Evolutionary conservation across 306 rosid species (phyloP).

Genomic region (Inga laurina): DNA sequence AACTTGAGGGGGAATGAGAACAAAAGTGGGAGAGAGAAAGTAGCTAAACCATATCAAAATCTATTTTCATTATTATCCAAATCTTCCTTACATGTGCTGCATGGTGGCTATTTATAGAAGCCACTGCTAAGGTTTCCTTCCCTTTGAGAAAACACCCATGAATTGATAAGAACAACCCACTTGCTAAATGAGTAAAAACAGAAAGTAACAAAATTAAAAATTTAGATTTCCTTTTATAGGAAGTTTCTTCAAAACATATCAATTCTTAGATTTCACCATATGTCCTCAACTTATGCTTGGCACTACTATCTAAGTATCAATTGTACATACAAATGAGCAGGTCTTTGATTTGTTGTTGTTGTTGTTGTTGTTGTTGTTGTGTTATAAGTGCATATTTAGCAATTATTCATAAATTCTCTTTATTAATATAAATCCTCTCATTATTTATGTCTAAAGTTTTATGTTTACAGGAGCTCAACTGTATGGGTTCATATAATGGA

Average conservation of each 20-base stretch:
- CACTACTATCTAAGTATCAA: not conserved
- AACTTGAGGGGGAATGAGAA: not conserved
- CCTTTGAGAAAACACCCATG: not conserved
- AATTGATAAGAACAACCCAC: not conserved
- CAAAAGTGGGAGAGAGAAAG: not conserved
- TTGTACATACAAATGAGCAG: not conserved
- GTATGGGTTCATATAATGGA: slow-evolving; percentile 14
- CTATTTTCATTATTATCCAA: not conserved
- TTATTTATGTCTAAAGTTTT: not conserved
- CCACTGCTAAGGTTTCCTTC: not conserved
- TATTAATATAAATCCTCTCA: not conserved
- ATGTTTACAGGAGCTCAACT: not conserved
- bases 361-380: not conserved
- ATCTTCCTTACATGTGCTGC: not conserved
- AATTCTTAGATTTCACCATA: not conserved
- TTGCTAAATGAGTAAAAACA: not conserved
- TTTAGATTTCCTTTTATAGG: not conserved
- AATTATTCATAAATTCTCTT: not conserved
- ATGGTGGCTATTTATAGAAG: not conserved
- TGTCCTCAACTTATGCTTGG: slow-evolving; percentile 19
- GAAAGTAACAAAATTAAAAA: not conserved
- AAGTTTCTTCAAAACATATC: not conserved
- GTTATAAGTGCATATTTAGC: not conserved
- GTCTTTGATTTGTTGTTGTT: not conserved
- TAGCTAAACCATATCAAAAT: not conserved